Conservation (phyloP, 305 asterid species). For the Lippia alba region DNA sequence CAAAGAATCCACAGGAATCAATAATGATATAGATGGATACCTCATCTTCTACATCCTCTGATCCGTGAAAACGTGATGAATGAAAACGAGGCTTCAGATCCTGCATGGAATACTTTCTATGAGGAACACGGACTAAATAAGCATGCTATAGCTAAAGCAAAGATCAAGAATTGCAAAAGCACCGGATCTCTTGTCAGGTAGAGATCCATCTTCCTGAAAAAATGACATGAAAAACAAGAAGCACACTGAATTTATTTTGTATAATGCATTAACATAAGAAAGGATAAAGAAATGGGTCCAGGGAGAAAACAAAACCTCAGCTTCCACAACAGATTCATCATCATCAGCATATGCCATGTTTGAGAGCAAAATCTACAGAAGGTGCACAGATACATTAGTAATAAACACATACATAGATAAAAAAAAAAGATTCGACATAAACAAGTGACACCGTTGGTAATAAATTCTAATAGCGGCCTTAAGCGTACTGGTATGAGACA, state of each 20-base stretch:
- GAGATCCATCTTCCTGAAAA: constrained; percentile 98
- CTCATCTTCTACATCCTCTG: constrained; percentile 92
- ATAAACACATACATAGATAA: neutral
- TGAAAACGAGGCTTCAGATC: constrained; percentile 98
- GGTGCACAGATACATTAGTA: constrained; percentile 22
- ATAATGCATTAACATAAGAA: constrained; percentile 24
- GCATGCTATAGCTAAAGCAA: constrained; percentile 14
- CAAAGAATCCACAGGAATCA: constrained; percentile 7
- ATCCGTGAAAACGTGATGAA: constrained; percentile 95
- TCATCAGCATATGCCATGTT: constrained; percentile 96
- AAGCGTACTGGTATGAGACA: constrained; percentile 86
- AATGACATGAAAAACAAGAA: constrained; percentile 35
- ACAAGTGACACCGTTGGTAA: constrained; percentile 6
- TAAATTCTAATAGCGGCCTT: constrained; percentile 21
- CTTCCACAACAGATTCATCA: constrained; percentile 90
- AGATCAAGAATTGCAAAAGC: constrained; percentile 35
- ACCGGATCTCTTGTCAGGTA: constrained; percentile 99
- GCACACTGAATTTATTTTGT: constrained; percentile 31
- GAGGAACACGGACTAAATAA: constrained; percentile 35
- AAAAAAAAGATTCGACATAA: constrained; percentile 19
- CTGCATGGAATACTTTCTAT: constrained; percentile 49
- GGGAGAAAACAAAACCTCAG: constrained; percentile 68
- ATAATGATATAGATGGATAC: constrained; percentile 41
- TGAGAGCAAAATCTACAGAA: constrained; percentile 68
- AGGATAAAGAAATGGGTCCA: constrained; percentile 28